These are phyloP conservation scores for Candida morakotiae DNA, from an alignment of 805 yeast genomes.

Conservation along the genomic window DNA sequence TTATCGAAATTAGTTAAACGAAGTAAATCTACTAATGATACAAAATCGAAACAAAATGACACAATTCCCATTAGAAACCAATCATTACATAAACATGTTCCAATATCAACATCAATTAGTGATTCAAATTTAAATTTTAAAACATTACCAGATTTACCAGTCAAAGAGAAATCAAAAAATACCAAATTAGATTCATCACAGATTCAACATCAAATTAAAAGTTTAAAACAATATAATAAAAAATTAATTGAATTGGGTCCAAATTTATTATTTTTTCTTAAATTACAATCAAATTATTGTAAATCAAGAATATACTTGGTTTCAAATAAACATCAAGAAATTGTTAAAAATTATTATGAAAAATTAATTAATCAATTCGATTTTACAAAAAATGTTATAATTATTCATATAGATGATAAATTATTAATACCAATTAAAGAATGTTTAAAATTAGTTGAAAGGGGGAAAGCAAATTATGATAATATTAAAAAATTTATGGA, in stretches of 20 bases:
- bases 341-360: conserved; percentile 1
- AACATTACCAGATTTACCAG: background rate
- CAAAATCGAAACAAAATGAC: background rate
- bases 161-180: background rate
- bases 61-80: conserved; percentile 3
- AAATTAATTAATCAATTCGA: conserved; percentile 6
- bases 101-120: background rate
- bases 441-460: conserved; percentile 2
- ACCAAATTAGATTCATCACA: background rate
- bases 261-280: conserved; percentile 4
- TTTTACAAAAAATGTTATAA: conserved; percentile 4
- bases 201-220: conserved; percentile 3
- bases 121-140: background rate
- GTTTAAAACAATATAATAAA: background rate
- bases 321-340: conserved; percentile 1
- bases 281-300: conserved; percentile 7
- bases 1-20: conserved; percentile 6
- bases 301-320: conserved; percentile 1
- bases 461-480: conserved; percentile 3
- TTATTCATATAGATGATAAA: conserved; percentile 2
- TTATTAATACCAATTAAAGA: conserved; percentile 7
- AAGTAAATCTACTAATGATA: conserved; percentile 5
- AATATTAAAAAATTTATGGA: conserved; percentile 7
- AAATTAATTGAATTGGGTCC: conserved; percentile 7
- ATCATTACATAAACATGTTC: background rate